phyloP scores from a whole-genome alignment of 768 basidiomycete genomes.

The Cystofilobasidium capitatum region DNA sequence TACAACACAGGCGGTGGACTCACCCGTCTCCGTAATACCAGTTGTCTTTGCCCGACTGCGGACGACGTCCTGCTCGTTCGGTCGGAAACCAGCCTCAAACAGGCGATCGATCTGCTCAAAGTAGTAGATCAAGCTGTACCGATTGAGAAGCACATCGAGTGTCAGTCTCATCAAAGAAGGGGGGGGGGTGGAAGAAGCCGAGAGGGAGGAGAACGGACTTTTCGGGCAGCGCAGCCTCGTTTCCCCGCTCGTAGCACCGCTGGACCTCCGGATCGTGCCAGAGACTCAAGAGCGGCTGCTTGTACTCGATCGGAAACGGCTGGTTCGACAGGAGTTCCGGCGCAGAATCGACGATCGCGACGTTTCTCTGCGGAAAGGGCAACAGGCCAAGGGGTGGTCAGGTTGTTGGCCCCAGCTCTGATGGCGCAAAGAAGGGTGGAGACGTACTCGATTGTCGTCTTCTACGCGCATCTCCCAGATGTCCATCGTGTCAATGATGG shows the following conservation, averaged over 20 bases:
- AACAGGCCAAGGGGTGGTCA: neutral
- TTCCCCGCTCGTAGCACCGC: conserved; percentile 66
- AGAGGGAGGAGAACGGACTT: conserved; percentile 49
- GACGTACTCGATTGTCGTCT: conserved; percentile 47
- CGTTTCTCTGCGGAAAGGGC: conserved; percentile 38
- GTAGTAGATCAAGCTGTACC: conserved; percentile 21
- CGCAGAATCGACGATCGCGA: conserved; percentile 58
- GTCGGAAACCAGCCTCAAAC: conserved; percentile 61
- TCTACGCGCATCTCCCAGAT: conserved; percentile 71
- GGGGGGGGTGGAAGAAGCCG: neutral
- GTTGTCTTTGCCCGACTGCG: conserved; percentile 77
- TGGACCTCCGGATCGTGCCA: conserved; percentile 72
- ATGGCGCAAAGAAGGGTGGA: neutral
- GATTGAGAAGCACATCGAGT: neutral
- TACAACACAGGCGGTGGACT: no score
- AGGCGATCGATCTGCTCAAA: conserved; percentile 57
- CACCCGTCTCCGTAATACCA: conserved; percentile 82
- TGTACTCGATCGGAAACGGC: conserved; percentile 60
- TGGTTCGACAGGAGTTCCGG: conserved; percentile 69
- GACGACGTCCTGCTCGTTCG: conserved; percentile 58
- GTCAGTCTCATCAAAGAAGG: neutral
- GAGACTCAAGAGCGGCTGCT: conserved; percentile 56
- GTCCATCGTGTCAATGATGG: conserved; percentile 76
- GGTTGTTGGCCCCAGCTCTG: no score
- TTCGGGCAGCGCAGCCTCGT: conserved; percentile 84